phyloP scores from a whole-genome alignment of 768 basidiomycete species.

The Russula sp. region DNA sequence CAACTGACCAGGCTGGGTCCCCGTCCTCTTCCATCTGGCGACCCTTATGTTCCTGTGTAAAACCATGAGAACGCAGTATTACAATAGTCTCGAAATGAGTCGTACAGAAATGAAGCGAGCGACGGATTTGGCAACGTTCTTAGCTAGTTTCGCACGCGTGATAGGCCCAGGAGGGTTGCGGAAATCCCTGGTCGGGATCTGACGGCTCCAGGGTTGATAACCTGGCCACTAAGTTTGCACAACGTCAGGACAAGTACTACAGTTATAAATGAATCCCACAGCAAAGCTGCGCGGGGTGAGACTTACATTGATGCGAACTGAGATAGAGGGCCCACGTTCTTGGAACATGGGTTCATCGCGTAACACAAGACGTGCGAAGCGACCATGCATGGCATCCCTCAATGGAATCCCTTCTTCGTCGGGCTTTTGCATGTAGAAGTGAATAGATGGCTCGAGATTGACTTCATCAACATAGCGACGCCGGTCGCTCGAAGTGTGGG shows the following conservation, averaged over 20 bases:
- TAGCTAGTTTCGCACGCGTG: slow-evolving; percentile 68
- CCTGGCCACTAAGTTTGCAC: slow-evolving; percentile 60
- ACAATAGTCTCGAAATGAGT: slow-evolving; percentile 6
- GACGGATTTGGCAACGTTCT: slow-evolving; percentile 74
- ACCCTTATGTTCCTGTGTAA: slow-evolving; percentile 42
- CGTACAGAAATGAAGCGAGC: slow-evolving; percentile 59
- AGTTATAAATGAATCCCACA: slow-evolving; percentile 9
- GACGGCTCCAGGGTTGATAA: slow-evolving; percentile 69
- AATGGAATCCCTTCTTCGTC: slow-evolving; percentile 56
- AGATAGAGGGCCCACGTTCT: slow-evolving; percentile 72
- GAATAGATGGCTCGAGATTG: slow-evolving; percentile 54
- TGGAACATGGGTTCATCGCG: slow-evolving; percentile 65
- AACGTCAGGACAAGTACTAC: slow-evolving; percentile 11
- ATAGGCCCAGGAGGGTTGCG: slow-evolving; percentile 72
- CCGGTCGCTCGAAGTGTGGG: slow-evolving; percentile 70
- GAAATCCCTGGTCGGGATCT: slow-evolving; percentile 80
- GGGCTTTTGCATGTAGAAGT: slow-evolving; percentile 51
- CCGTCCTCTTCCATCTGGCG: slow-evolving; percentile 58
- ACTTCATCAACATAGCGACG: slow-evolving; percentile 73
- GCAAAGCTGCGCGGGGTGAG: slow-evolving; percentile 3
- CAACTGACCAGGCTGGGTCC: slow-evolving; percentile 59
- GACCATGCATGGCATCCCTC: slow-evolving; percentile 56
- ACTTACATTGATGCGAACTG: slow-evolving; percentile 67
- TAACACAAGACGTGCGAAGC: slow-evolving; percentile 46
- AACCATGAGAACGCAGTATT: not conserved